phyloP scores from a whole-genome alignment of 2,329 filamentous ascomycete genomes.

The Pestalotiopsis sp. region DNA sequence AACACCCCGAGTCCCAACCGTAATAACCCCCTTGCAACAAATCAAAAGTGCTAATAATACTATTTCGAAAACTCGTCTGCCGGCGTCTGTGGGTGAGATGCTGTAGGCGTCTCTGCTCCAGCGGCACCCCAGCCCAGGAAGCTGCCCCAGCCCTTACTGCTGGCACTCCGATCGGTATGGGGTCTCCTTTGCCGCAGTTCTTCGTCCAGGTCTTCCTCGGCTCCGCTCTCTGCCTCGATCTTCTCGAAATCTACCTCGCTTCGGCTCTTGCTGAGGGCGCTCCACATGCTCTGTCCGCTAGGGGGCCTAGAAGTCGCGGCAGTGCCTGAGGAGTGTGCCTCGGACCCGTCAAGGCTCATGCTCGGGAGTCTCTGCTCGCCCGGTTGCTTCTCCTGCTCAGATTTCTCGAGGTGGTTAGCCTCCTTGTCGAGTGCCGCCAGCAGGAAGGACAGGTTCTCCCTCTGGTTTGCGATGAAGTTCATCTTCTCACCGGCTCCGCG shows the following conservation, averaged over 20 bases:
- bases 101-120: conserved; percentile 15
- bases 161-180: conserved; percentile 21
- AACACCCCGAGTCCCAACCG: neutral
- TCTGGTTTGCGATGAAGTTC: conserved; percentile 76
- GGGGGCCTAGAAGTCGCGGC: conserved; percentile 42
- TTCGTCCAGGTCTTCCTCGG: conserved; percentile 51
- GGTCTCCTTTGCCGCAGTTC: conserved; percentile 28
- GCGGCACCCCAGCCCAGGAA: conserved; percentile 31
- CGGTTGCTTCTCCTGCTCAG: conserved; percentile 32
- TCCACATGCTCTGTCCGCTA: conserved; percentile 50
- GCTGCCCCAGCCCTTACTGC: conserved; percentile 21
- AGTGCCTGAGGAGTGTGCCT: conserved; percentile 33
- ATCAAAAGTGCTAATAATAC: conserved; percentile 8
- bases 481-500: conserved; percentile 67
- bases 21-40: neutral
- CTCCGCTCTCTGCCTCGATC: conserved; percentile 74
- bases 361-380: conserved; percentile 25
- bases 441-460: conserved; percentile 74
- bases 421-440: conserved; percentile 80
- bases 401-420: conserved; percentile 60
- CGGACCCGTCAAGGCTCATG: conserved; percentile 33
- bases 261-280: conserved; percentile 74
- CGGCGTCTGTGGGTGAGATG: conserved; percentile 16
- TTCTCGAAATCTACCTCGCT: conserved; percentile 91
- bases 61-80: conserved; percentile 29